These are phyloP conservation scores for Hydrangea macrophylla DNA, from an alignment of 148 eudicot species.

Conservation along the genomic window DNA sequence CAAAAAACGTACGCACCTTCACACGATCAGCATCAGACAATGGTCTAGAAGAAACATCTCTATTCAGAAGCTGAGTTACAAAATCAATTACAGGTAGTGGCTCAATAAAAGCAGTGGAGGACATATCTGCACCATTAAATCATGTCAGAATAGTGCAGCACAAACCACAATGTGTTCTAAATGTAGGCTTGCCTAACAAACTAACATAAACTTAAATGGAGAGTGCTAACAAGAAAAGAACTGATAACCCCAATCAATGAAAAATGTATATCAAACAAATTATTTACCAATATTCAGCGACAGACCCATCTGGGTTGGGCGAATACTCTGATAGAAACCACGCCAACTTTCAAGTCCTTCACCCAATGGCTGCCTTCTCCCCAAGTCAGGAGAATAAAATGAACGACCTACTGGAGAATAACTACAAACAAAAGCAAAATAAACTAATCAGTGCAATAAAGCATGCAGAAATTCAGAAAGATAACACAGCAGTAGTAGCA, in stretches of 20 bases:
- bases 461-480: not conserved
- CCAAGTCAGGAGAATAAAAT: constrained; percentile 64
- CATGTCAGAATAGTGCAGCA: not conserved
- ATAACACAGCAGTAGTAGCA: not conserved
- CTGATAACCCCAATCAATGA: not conserved
- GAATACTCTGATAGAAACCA: constrained; percentile 85
- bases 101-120: constrained; percentile 79
- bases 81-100: constrained; percentile 71
- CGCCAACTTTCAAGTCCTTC: constrained; percentile 85
- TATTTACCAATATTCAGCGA: constrained; percentile 65
- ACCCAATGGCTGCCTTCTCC: constrained; percentile 56
- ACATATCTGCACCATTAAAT: constrained; percentile 54
- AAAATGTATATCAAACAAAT: not conserved
- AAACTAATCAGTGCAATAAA: not conserved
- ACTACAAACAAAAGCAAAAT: constrained; percentile 19
- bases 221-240: not conserved
- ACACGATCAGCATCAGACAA: constrained; percentile 75
- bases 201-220: not conserved
- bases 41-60: constrained; percentile 61
- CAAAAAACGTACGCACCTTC: constrained; percentile 34
- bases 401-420: constrained; percentile 69
- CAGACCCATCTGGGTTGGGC: constrained; percentile 89
- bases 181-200: not conserved
- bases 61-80: constrained; percentile 51
- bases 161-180: not conserved